Evolutionary conservation across 345 rosid species (phyloP).

Genomic region (Dovyalis caffra): DNA sequence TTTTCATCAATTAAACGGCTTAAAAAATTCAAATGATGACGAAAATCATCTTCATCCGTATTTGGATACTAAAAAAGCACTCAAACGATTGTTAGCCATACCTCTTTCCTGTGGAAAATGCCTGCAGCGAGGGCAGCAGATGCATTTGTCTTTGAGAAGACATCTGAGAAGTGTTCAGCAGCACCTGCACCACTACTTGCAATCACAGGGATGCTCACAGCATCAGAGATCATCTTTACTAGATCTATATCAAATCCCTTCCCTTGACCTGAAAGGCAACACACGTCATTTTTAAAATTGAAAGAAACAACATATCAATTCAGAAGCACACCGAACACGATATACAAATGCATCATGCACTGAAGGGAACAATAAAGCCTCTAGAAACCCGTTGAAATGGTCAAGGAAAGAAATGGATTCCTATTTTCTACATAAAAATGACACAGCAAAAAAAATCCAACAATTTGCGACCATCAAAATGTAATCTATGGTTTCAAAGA

Average conservation of each 20-base stretch:
- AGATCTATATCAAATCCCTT: slow-evolving; percentile 84
- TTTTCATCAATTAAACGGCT: too few relatives aligned
- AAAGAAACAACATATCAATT: not conserved
- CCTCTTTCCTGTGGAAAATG: slow-evolving; percentile 97
- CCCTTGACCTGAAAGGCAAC: slow-evolving; percentile 75
- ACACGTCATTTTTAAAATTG: not conserved
- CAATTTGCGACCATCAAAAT: not conserved
- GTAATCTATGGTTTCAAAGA: not conserved
- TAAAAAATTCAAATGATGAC: not conserved
- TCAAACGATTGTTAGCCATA: slow-evolving; percentile 11
- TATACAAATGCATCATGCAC: not conserved
- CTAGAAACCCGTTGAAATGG: not conserved
- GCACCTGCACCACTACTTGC: slow-evolving; percentile 98
- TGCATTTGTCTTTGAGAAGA: slow-evolving; percentile 71
- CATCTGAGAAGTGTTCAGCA: slow-evolving; percentile 80
- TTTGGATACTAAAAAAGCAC: not conserved
- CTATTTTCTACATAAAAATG: not conserved
- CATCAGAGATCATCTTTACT: slow-evolving; percentile 76
- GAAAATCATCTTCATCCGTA: not conserved
- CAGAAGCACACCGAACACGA: not conserved
- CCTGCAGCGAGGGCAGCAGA: slow-evolving; percentile 99
- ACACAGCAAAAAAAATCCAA: too few relatives aligned
- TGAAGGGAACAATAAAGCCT: not conserved
- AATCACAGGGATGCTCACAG: slow-evolving; percentile 90
- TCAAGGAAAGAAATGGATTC: not conserved